Base-by-base conservation (phyloP, 73 alveolate genomes). In the Paramecium sonneborni region DNA sequence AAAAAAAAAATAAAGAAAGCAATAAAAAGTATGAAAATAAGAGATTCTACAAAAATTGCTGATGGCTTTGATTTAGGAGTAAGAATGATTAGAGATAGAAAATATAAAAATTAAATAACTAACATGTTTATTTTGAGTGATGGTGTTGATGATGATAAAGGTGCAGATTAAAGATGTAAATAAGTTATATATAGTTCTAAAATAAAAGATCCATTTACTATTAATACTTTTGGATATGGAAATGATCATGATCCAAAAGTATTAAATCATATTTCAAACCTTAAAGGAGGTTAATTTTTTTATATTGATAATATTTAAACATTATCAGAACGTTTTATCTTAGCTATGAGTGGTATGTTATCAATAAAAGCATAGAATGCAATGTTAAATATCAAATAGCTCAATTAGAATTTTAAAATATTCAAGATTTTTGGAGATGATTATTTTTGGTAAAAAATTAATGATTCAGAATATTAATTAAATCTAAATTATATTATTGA, bases 281-380 rank as follows among this genome's bases (percentile, higher is more conserved):
- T 69, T 20, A 88, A 70, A 88, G 84, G 39, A 37, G 93, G 85
- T 39, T 55, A 20, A 24, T 41, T 41, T 88, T 2, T 24, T 6
- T 79, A 5, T 43, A 67, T 95, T 11, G 96, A 92, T 55, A 69
- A 85, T 30, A 76, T 85, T 24, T 34, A 85, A 69, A 57, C 23
- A 12, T 85, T 87, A 7, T 26, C 92, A 18, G 92, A 69, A 86
- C 68, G 68, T 34, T 92, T 92, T 41, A 58, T 92, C 5, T 76
- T 46, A 32, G 89, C 94, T 43, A 39, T 92, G 26, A 85, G 96
- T 62, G 96, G 89, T 38, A 39, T 92, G 15, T 41, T 70, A 35
- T 62, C 94, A 56, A 92, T 88, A 3, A 84, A 58, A 6, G 96
- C 92, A 20, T 85, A 92, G 24, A 88, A 92, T 68, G 72, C 87